Percentiles rank a stretch among this genome's conserved stretches.
Evolutionary conservation across 306 rosid species (phyloP).

Genomic region (Spatholobus suberectus): DNA sequence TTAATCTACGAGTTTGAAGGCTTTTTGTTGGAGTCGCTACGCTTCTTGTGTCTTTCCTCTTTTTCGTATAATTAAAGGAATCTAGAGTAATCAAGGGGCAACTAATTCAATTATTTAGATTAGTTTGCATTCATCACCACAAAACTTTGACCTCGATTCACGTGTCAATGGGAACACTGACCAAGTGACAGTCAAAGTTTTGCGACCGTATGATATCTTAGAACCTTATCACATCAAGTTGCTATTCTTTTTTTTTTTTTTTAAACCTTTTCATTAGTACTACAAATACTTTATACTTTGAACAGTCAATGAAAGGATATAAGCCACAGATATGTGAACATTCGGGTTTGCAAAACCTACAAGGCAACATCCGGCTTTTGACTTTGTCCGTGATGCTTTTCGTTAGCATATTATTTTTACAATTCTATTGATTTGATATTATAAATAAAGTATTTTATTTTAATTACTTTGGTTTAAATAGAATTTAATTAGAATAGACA

Average conservation of each 20-base stretch:
- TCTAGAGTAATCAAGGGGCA: background rate
- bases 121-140: background rate
- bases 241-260: background rate
- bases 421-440: background rate
- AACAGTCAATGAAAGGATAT: slow-evolving; percentile 18
- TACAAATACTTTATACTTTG: background rate
- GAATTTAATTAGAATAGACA: background rate
- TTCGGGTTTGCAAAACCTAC: background rate
- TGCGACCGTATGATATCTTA: background rate
- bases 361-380: background rate
- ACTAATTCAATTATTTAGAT: background rate
- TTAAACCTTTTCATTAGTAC: background rate
- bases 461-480: background rate
- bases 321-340: background rate
- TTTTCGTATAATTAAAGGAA: background rate
- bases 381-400: background rate
- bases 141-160: slow-evolving; percentile 42
- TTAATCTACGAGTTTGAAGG: slow-evolving; percentile 4
- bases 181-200: slow-evolving; percentile 2
- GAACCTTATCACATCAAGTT: slow-evolving; percentile 10
- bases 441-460: background rate
- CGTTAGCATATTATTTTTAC: background rate
- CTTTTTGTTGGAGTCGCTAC: background rate
- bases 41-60: background rate
- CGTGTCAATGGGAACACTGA: slow-evolving; percentile 16